Evolutionary conservation across 2,329 filamentous ascomycete genomes (phyloP).

Genomic region (Aureobasidium lini): DNA sequence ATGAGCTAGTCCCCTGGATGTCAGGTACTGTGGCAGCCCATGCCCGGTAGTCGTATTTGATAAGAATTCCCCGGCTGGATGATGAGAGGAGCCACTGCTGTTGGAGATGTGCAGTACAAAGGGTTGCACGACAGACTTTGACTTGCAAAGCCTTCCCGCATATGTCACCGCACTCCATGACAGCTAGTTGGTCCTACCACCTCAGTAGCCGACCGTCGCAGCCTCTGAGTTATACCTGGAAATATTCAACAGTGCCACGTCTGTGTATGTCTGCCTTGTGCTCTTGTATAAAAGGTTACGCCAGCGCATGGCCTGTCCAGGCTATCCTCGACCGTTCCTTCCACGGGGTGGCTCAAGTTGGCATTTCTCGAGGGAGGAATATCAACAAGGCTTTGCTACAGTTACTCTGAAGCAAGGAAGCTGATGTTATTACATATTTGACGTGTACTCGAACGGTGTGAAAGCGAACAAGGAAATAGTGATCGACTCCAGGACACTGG

Average conservation of each 20-base stretch:
- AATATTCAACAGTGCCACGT: constrained; percentile 6
- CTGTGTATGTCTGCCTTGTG: constrained; percentile 8
- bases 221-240: background rate
- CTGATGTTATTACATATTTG: background rate
- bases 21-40: background rate
- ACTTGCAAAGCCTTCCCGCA: constrained; percentile 7
- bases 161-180: constrained; percentile 10
- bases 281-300: background rate
- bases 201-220: background rate
- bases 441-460: background rate
- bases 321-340: background rate
- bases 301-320: background rate
- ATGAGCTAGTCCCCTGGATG: background rate
- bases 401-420: background rate
- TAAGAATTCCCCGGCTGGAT: background rate
- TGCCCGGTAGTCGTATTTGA: background rate
- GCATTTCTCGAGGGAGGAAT: background rate
- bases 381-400: background rate
- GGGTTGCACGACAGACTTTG: background rate
- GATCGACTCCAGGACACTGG: background rate
- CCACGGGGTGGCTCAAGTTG: background rate
- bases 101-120: background rate
- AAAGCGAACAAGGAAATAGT: background rate
- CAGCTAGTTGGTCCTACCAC: background rate
- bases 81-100: background rate